Conservation (phyloP, 1,284 basidiomycete species). For the Apiotrichum mycotoxinovorans region DNA sequence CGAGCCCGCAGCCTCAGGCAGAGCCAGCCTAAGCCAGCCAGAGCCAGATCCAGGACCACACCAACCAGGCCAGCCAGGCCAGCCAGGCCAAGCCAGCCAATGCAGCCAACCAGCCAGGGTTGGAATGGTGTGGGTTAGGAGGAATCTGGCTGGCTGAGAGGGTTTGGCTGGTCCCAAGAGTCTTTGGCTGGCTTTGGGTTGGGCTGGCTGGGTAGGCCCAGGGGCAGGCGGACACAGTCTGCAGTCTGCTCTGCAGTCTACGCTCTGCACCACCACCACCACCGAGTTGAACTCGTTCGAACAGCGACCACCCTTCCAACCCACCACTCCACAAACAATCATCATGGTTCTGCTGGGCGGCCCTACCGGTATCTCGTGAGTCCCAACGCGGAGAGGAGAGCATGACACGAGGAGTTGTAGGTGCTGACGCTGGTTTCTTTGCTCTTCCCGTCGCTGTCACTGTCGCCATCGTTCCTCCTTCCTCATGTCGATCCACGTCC, state of each 20-base stretch:
- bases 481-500: not conserved
- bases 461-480: not conserved
- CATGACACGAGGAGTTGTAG: not conserved
- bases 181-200: too few species aligned
- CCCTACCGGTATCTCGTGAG: conserved; percentile 66
- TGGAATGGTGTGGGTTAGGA: not conserved
- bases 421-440: conserved; percentile 2
- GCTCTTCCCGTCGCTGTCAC: not conserved
- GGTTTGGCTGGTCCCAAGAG: too few species aligned
- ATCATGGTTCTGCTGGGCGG: conserved; percentile 58
- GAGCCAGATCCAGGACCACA: too few species aligned
- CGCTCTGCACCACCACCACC: not conserved
- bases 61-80: too few species aligned
- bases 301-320: not conserved
- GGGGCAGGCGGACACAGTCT: too few species aligned
- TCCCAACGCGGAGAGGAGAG: not conserved
- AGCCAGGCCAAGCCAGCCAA: too few species aligned
- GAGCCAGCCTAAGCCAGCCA: not conserved
- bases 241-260: too few species aligned
- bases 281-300: not conserved
- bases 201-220: too few species aligned
- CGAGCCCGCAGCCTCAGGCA: not conserved
- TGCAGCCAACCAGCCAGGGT: too few species aligned
- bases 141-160: not conserved
- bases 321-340: conserved; percentile 19